phyloP scores from a whole-genome alignment of 352 stramenopile genomes.

The Globisporangium barbulae region DNA sequence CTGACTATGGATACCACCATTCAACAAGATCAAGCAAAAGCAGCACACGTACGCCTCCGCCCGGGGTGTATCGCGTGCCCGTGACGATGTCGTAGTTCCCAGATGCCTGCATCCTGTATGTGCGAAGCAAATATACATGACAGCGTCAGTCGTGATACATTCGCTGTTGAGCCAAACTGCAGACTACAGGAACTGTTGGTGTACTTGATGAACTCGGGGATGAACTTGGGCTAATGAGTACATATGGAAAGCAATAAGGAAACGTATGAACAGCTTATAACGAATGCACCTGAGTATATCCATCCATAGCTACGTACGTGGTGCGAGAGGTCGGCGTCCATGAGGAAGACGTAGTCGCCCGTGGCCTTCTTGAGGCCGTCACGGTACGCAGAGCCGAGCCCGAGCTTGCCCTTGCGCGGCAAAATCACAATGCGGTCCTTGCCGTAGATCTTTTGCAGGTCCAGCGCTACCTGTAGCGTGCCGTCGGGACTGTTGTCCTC shows the following conservation, averaged over 20 bases:
- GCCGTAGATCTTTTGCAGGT: slow-evolving; percentile 90
- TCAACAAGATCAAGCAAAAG: not conserved
- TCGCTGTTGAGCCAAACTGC: not conserved
- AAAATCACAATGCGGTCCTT: slow-evolving; percentile 92
- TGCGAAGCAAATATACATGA: not conserved
- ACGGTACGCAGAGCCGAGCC: slow-evolving; percentile 95
- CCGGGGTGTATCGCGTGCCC: slow-evolving; percentile 92
- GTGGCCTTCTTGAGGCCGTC: slow-evolving; percentile 92
- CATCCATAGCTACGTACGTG: slow-evolving; percentile 58
- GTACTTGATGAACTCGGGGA: slow-evolving; percentile 90
- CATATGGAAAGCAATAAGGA: not conserved
- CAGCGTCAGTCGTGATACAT: not conserved
- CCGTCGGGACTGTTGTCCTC: slow-evolving; percentile 98
- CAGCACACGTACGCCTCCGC: slow-evolving; percentile 86
- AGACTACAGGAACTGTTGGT: not conserved
- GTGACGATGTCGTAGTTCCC: slow-evolving; percentile 95
- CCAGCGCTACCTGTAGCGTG: slow-evolving; percentile 92
- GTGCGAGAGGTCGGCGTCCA: slow-evolving; percentile 98
- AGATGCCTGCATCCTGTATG: slow-evolving; percentile 59
- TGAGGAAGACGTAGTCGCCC: slow-evolving; percentile 96
- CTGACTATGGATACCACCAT: not conserved
- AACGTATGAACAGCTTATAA: too few relatives aligned
- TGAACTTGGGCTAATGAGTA: slow-evolving; percentile 92
- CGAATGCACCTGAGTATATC: not conserved
- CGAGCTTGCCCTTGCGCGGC: slow-evolving; percentile 93